Evolutionary conservation across 768 basidiomycete species (phyloP).

Genomic region (Gautieria morchelliformis): DNA sequence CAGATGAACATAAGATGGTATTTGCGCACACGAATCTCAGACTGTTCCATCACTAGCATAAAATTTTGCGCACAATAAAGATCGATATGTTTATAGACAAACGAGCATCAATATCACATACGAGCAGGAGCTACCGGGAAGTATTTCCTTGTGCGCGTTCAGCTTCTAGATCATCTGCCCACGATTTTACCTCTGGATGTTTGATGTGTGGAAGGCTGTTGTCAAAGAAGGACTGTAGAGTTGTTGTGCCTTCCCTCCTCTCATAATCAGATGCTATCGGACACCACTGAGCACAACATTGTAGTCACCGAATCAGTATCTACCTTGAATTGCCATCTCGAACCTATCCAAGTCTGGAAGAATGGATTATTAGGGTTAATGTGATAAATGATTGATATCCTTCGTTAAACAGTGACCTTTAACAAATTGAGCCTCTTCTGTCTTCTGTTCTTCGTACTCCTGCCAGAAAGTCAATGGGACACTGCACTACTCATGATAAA

Average conservation of each 20-base stretch:
- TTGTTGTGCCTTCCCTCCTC: slow-evolving; percentile 31
- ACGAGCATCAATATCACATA: too few species aligned
- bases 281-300: background rate
- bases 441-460: slow-evolving; percentile 77
- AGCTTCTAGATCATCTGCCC: slow-evolving; percentile 49
- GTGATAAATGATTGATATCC: too few species aligned
- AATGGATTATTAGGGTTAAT: too few species aligned
- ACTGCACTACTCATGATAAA: background rate
- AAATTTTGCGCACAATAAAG: background rate
- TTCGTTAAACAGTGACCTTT: slow-evolving; percentile 44
- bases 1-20: slow-evolving; percentile 85
- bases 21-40: slow-evolving; percentile 85
- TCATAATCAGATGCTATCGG: slow-evolving; percentile 68
- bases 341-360: slow-evolving; percentile 70
- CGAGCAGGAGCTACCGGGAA: background rate
- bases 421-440: slow-evolving; percentile 74
- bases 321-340: slow-evolving; percentile 83
- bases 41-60: slow-evolving; percentile 78
- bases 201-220: slow-evolving; percentile 62
- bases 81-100: background rate
- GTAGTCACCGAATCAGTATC: background rate
- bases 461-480: slow-evolving; percentile 17
- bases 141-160: slow-evolving; percentile 31
- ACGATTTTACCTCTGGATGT: slow-evolving; percentile 63
- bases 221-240: slow-evolving; percentile 72